Base-by-base conservation (phyloP, 2,329 filamentous ascomycete genomes). In the Exophiala dermatitidis region DNA sequence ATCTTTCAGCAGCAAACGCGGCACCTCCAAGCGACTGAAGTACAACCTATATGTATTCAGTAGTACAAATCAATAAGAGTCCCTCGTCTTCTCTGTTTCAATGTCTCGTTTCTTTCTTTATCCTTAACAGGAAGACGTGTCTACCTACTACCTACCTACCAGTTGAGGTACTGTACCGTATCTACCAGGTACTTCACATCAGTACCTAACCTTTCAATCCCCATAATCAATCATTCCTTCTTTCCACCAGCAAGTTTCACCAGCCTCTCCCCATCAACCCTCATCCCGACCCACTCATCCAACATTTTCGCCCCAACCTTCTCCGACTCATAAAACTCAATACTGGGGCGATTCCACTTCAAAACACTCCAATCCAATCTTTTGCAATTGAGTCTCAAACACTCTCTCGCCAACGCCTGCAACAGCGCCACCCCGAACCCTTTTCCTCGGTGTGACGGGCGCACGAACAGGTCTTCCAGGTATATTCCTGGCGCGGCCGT, bases 401-500 rank as follows among this genome's bases (percentile, higher is more conserved):
- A 84, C 73, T 95, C 87, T 65, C 80, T 81, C n/a, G 90, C 91
- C 66, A 96, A 72, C 61, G 82, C 81, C 57, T 80, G 80, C 46
- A 97, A 74, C 66, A 97, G 69, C 63, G 77, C 74, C 70, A 84
- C 86, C 37, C 90, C 91, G 66, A 91, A 95, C 0, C 90, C 90
- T 57, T 80, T 81, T 33, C 84, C 84, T 3, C 93, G 77, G 63
- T 86, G 83, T 42, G 74, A 73, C 1, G 82, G 78, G 62, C 82
- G 77, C 38, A 98, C 88, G 65, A 85, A 95, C n/a, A 97, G 74
- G 66, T 97, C 91, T 69, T 97, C 91, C 36, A 97, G 83, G 69
- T 94, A 95, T 65, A 98, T 86, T 2, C 91, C 91, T 0, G 90
- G 82, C 43, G 80, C 81, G n/a, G 86, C 81, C 5, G 86, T 81